Percentiles rank a stretch among this genome's conserved stretches.
phyloP scores from a whole-genome alignment of 116 monocot genomes.

The Thalassia testudinum region DNA sequence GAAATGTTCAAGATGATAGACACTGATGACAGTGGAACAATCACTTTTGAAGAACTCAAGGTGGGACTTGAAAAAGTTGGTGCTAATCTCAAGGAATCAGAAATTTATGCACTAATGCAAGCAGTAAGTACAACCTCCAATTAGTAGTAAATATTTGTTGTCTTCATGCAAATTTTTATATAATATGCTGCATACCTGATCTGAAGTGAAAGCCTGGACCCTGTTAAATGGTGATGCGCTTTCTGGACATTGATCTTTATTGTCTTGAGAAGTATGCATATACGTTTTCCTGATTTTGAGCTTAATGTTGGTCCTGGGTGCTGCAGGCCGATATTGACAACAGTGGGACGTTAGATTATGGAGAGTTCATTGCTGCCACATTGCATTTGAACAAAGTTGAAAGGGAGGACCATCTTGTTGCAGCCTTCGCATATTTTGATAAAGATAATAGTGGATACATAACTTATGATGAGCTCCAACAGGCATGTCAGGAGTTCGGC shows the following conservation, averaged over 20 bases:
- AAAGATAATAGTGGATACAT: constrained; percentile 54
- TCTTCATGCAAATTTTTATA: too few relatives aligned
- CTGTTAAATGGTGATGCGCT: too few relatives aligned
- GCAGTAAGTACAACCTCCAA: constrained; percentile 29
- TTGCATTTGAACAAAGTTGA: constrained; percentile 47
- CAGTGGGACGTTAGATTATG: constrained; percentile 54
- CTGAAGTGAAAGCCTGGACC: too few relatives aligned
- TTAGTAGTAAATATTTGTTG: too few relatives aligned
- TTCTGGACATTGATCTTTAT: too few relatives aligned
- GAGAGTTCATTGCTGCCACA: constrained; percentile 51
- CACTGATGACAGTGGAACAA: constrained; percentile 56
- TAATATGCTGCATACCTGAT: too few relatives aligned
- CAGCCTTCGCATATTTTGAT: constrained; percentile 50
- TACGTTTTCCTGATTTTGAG: background rate
- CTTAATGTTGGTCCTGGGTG: background rate
- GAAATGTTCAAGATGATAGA: constrained; percentile 73
- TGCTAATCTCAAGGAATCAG: constrained; percentile 45
- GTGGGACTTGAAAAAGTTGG: constrained; percentile 48
- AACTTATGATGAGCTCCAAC: constrained; percentile 39
- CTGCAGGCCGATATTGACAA: constrained; percentile 48
- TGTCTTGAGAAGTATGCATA: background rate
- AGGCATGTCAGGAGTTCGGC: constrained; percentile 47
- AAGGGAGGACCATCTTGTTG: constrained; percentile 39
- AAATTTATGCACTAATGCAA: constrained; percentile 52
- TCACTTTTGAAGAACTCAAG: constrained; percentile 67